These are phyloP conservation scores for Rhodosporidiobolus sp. DNA, from an alignment of 768 basidiomycete genomes.

Conservation along the genomic window DNA sequence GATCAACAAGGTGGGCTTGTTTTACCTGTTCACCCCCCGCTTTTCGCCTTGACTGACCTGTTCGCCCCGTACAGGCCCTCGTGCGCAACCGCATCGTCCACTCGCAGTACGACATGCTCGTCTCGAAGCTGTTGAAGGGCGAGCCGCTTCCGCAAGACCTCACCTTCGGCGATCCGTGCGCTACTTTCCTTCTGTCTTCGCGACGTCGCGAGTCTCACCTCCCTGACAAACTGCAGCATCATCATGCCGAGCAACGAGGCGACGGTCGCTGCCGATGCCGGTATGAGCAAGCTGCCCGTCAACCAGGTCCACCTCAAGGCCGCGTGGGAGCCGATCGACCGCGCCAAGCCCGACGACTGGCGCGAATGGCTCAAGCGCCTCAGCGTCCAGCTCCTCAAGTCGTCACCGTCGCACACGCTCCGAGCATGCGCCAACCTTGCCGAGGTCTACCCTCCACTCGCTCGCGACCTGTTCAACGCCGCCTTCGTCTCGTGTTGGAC, in stretches of 20 bases:
- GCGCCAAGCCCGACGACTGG: constrained; percentile 69
- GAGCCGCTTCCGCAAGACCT: constrained; percentile 86
- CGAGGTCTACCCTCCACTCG: constrained; percentile 83
- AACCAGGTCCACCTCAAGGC: constrained; percentile 97
- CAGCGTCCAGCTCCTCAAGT: constrained; percentile 93
- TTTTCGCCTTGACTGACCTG: neutral
- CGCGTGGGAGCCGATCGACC: constrained; percentile 77
- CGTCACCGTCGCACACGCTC: constrained; percentile 96
- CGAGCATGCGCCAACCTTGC: constrained; percentile 92
- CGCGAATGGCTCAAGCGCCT: constrained; percentile 89
- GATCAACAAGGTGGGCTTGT: constrained; percentile 76
- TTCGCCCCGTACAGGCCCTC: constrained; percentile 58
- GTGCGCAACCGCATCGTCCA: constrained; percentile 73
- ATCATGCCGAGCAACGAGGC: constrained; percentile 43
- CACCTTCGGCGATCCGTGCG: constrained; percentile 63
- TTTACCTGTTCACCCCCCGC: neutral
- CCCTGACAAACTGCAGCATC: constrained; percentile 50
- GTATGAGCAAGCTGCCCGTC: constrained; percentile 81
- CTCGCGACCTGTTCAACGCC: constrained; percentile 92
- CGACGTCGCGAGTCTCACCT: neutral
- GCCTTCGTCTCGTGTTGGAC: constrained; percentile 98
- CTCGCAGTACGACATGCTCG: constrained; percentile 78
- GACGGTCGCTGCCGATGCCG: constrained; percentile 55
- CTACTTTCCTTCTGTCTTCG: constrained; percentile 41
- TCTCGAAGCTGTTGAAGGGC: constrained; percentile 82